Conservation (phyloP, 2,329 filamentous ascomycete species). For the Aspergillus sp. region DNA sequence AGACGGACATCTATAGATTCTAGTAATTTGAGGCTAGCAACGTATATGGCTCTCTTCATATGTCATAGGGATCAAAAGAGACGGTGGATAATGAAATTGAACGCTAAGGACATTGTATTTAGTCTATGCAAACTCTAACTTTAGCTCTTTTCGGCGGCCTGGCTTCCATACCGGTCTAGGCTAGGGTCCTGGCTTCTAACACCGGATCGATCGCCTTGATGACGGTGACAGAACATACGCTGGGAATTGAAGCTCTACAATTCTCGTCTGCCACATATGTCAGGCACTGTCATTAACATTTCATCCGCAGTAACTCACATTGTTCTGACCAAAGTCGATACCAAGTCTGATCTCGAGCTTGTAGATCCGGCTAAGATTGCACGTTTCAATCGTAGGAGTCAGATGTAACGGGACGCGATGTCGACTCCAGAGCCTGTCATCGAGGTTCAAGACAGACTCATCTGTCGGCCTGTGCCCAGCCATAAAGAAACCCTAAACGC, state of each 20-base stretch:
- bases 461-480: neutral
- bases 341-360: neutral
- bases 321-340: neutral
- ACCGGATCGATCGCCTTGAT: neutral
- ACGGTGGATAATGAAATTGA: neutral
- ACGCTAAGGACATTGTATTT: neutral
- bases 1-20: neutral
- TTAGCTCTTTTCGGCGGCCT: neutral
- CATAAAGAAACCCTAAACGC: too few relatives aligned
- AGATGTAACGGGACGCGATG: neutral
- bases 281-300: neutral
- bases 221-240: conserved; percentile 10
- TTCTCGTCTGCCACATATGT: neutral
- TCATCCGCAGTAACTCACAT: conserved; percentile 7
- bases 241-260: conserved; percentile 18
- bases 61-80: neutral
- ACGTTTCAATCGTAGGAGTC: neutral
- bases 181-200: too few relatives aligned
- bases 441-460: neutral
- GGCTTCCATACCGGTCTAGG: too few relatives aligned
- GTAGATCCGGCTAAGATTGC: neutral
- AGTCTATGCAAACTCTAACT: neutral
- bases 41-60: neutral
- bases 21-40: neutral
- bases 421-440: neutral